phyloP scores from a whole-genome alignment of 2,329 filamentous ascomycete genomes.

The Monascus ruber region DNA sequence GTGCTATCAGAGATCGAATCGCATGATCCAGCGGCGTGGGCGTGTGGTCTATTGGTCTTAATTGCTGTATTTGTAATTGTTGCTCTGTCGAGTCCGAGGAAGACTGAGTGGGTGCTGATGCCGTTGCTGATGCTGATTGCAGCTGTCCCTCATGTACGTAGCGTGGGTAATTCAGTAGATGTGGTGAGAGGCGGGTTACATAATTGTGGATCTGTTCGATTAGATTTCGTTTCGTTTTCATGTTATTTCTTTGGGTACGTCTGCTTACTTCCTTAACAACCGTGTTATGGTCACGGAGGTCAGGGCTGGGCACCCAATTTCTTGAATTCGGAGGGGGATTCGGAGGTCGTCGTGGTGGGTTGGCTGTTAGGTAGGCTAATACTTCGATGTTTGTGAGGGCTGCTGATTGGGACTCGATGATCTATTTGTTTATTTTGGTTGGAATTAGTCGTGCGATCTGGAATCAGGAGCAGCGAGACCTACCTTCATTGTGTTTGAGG shows the following conservation, averaged over 20 bases:
- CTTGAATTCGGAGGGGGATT: constrained; percentile 26
- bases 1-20: constrained; percentile 24
- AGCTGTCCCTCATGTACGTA: constrained; percentile 9
- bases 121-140: constrained; percentile 1
- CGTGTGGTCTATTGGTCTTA: not conserved
- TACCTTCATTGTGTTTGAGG: constrained; percentile 14
- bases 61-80: not conserved
- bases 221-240: too few species aligned
- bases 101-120: constrained; percentile 1
- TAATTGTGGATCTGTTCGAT: constrained; percentile 30
- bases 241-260: not conserved
- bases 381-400: constrained; percentile 35
- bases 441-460: too few species aligned
- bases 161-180: constrained; percentile 27
- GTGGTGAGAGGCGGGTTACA: constrained; percentile 27
- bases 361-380: constrained; percentile 28
- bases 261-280: constrained; percentile 34
- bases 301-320: constrained; percentile 30
- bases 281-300: constrained; percentile 35
- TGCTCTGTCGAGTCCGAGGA: constrained; percentile 2
- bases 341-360: constrained; percentile 30
- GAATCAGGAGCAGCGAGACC: not conserved
- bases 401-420: constrained; percentile 35
- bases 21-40: constrained; percentile 27
- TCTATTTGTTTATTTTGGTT: constrained; percentile 12